Percentiles rank a stretch among this genome's conserved stretches.
Conservation (phyloP, 2,329 filamentous ascomycete genomes). For the Colletotrichum lini region DNA sequence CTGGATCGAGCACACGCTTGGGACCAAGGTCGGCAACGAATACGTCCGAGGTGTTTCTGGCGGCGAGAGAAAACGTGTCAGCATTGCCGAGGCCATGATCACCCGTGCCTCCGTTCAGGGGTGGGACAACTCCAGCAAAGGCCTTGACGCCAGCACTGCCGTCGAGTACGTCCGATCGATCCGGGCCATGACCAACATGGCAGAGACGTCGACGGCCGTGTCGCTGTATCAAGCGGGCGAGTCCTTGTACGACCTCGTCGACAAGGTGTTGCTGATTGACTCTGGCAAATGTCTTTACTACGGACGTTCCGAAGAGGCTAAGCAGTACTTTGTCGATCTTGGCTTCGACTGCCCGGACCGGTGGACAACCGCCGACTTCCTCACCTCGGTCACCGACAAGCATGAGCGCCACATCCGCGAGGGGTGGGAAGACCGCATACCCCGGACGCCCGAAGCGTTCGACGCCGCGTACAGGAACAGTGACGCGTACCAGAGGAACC, state of each 20-base stretch:
- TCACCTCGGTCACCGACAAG: conserved; percentile 80
- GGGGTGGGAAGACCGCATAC: conserved; percentile 61
- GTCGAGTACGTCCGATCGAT: conserved; percentile 76
- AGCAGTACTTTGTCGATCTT: conserved; percentile 77
- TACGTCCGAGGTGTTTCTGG: conserved; percentile 73
- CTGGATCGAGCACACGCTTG: conserved; percentile 76
- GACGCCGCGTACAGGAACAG: conserved; percentile 66
- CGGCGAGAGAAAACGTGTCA: conserved; percentile 81
- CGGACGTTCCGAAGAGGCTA: conserved; percentile 74
- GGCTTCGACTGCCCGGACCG: conserved; percentile 81
- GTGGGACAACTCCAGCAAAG: conserved; percentile 80
- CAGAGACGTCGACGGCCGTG: conserved; percentile 71
- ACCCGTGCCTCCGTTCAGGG: conserved; percentile 74
- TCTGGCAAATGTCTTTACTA: conserved; percentile 81
- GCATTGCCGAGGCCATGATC: conserved; percentile 79
- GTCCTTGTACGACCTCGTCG: conserved; percentile 69
- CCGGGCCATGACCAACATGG: conserved; percentile 76
- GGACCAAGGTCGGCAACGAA: conserved; percentile 79
- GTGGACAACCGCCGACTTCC: conserved; percentile 81
- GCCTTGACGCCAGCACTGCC: conserved; percentile 76
- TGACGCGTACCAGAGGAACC: conserved; percentile 56
- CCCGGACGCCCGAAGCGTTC: conserved; percentile 75
- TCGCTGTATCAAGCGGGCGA: conserved; percentile 77
- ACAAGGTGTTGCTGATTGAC: conserved; percentile 78
- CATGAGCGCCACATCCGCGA: conserved; percentile 66